Evolutionary conservation across 441 rosid species (phyloP), one percentile per base, ranked within the genome.

Genomic region (Dalechampia spathulata): DNA sequence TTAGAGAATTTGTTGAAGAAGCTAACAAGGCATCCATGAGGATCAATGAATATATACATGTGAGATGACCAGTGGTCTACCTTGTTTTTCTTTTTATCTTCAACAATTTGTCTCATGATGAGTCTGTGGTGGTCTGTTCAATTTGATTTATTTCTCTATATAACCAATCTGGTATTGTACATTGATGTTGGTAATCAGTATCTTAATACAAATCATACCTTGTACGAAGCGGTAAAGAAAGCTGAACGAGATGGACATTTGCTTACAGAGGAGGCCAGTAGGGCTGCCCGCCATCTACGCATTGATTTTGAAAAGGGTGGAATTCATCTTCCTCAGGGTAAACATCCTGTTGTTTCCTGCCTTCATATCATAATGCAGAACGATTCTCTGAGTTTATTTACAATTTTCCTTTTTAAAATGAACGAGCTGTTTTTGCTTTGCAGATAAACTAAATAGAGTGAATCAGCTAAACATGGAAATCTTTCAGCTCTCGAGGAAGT

Each of bases 41-140:
- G 59, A 81, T 93, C 61, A 79, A 80, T 67, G 92, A 90, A 61
- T 94, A 93, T 81, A 87, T 93, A 79, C 99, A 93, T 90, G 99
- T 93, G 95, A 90, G 99, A 87, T 83, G 93, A 87, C 96, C 80
- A 60, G 34, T 66, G 68, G 71, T 74, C 36, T 71, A 46, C 5
- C 8, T 69, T 69, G 7, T 68, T 20, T 36, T 36, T 36, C 57
- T 66, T 67, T 56, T 30, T 57, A 16, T 22, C 28, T 56, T 55
- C 16, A 26, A 47, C 58, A 40, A 46, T 42, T 25, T 45, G 25
- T 26, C 28, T 9, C 34, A 28, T 28, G 5, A 28, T 4, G 7
- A 28, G 34, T n/a, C n/a, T 30, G 34, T 8, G 8, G 8, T 30
- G 5, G 8, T 30, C 34, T 15, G 2, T 19, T 21, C 25, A 38